Percentiles rank a stretch among this genome's conserved stretches.
Evolutionary conservation across 495 filamentous ascomycete species (phyloP).

Genomic region (Daldinia caldariorum): DNA sequence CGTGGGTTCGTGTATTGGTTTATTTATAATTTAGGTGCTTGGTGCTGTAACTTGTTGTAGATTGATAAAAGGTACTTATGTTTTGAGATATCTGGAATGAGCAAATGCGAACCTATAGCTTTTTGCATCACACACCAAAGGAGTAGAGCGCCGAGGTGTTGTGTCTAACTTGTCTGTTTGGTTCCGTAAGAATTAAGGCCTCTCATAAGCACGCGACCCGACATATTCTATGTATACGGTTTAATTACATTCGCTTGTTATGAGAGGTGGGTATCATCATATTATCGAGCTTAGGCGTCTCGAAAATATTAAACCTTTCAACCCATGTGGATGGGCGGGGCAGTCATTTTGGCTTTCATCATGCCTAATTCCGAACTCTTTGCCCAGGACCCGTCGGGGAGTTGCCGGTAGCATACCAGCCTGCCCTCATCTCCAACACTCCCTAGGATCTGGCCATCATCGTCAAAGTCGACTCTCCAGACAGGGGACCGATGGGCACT

Average conservation of each 20-base stretch:
- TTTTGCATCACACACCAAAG: not conserved
- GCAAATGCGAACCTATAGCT: no score
- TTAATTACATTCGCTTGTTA: not conserved
- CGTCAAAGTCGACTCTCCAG: slow-evolving; percentile 69
- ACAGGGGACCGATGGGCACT: slow-evolving; percentile 65
- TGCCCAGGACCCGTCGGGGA: slow-evolving; percentile 63
- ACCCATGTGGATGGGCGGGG: slow-evolving; percentile 34
- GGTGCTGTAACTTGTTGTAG: no score
- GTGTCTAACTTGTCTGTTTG: not conserved
- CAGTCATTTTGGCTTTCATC: slow-evolving; percentile 60
- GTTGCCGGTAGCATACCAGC: slow-evolving; percentile 65
- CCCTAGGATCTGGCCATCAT: slow-evolving; percentile 68
- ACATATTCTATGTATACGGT: not conserved
- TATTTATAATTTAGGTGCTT: no score
- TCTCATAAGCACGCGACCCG: not conserved
- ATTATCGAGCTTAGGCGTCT: not conserved
- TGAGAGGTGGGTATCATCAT: not conserved
- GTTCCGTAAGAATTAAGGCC: not conserved
- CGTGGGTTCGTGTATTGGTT: no score
- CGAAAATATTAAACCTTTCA: not conserved
- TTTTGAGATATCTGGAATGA: no score
- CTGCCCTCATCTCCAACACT: slow-evolving; percentile 70
- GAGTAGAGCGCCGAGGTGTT: not conserved
- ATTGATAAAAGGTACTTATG: no score
- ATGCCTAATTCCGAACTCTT: slow-evolving; percentile 64